Percentiles rank a stretch among this genome's conserved stretches.
These are phyloP conservation scores for Acer yangbiense DNA, from an alignment of 345 rosid species.

Conservation along the genomic window DNA sequence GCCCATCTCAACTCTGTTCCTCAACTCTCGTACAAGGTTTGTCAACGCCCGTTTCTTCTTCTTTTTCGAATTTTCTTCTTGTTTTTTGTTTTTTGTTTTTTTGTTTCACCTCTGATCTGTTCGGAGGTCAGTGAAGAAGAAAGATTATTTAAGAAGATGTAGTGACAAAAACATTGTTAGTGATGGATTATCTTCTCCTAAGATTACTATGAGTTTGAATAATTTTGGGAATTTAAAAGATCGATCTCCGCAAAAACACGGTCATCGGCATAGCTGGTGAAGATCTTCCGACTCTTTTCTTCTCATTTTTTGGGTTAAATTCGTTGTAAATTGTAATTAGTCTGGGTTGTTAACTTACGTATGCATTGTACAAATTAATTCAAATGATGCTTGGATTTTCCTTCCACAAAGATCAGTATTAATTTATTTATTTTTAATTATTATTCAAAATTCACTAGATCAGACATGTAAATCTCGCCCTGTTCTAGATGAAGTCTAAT, in stretches of 20 bases:
- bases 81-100: no score
- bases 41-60: no score
- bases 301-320: no score
- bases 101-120: no score
- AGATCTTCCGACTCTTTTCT: neutral
- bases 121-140: conserved; percentile 41
- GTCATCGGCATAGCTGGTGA: conserved; percentile 37
- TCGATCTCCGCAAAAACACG: conserved; percentile 13
- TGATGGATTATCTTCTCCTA: conserved; percentile 32
- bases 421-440: no score
- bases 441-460: neutral
- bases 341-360: neutral
- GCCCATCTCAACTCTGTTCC: no score
- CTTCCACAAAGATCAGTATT: neutral
- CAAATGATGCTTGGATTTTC: neutral
- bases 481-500: neutral
- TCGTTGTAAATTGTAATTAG: conserved; percentile 32
- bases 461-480: neutral
- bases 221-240: conserved; percentile 13
- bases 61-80: no score
- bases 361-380: neutral
- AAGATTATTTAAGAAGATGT: conserved; percentile 37
- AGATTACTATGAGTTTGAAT: conserved; percentile 14
- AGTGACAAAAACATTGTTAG: conserved; percentile 33
- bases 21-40: no score